A percentile compares a stretch with the other conserved stretches of the same genome.
These are phyloP conservation scores for Pleurozium schreberi DNA, from an alignment of 225 moss, liverwort and hornwort species.

Conservation along the genomic window DNA sequence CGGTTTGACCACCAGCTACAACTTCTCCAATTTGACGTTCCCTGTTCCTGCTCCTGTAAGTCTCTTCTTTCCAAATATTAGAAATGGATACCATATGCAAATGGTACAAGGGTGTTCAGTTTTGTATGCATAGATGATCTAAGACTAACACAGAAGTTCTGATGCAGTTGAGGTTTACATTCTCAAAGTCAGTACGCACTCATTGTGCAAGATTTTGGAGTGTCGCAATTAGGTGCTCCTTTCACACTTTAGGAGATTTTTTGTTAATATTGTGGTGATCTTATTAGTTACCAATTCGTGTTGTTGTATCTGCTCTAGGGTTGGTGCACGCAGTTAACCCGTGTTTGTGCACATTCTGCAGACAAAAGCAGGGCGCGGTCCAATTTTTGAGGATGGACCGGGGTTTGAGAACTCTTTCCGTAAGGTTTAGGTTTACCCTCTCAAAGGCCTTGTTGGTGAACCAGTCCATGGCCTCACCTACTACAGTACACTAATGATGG, in stretches of 20 bases:
- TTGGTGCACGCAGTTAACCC: not conserved
- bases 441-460: not conserved
- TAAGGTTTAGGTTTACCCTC: no score
- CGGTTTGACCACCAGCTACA: constrained; percentile 16
- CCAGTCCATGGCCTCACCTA: not conserved
- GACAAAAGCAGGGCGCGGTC: constrained; percentile 58
- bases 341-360: constrained; percentile 1
- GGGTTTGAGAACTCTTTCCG: constrained; percentile 74
- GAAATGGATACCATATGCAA: not conserved
- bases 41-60: constrained; percentile 38
- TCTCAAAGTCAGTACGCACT: not conserved
- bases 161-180: not conserved
- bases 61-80: not conserved
- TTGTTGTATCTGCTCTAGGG: not conserved
- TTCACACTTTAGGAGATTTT: not conserved
- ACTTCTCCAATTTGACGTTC: constrained; percentile 18
- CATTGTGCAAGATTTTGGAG: not conserved
- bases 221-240: not conserved
- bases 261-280: not conserved
- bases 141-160: not conserved
- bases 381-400: constrained; percentile 94
- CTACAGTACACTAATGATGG: no score
- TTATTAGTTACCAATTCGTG: not conserved
- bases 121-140: not conserved
- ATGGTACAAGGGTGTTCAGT: not conserved